A percentile compares a stretch with the other conserved stretches of the same genome.
Evolutionary conservation across 768 basidiomycete genomes (phyloP).

Genomic region (Lactarius quietus): DNA sequence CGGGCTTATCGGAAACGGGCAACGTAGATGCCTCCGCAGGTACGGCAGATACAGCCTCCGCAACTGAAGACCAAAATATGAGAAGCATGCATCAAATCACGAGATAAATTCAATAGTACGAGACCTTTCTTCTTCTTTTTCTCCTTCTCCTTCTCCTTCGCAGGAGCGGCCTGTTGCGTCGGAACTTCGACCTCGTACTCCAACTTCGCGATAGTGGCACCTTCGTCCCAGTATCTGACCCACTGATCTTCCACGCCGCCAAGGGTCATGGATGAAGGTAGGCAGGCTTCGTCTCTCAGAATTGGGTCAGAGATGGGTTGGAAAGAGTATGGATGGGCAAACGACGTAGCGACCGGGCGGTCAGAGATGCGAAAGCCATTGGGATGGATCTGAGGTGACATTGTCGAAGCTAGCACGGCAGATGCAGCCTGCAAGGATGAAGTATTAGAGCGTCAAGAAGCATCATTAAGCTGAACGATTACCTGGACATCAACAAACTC

Average conservation of each 20-base stretch:
- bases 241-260: slow-evolving; percentile 71
- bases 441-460: slow-evolving; percentile 24
- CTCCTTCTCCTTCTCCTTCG: slow-evolving; percentile 65
- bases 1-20: slow-evolving; percentile 76
- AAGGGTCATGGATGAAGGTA: slow-evolving; percentile 60
- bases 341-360: slow-evolving; percentile 85
- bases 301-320: slow-evolving; percentile 73
- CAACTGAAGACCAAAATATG: background rate
- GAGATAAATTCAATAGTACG: background rate
- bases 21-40: slow-evolving; percentile 56
- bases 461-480: slow-evolving; percentile 11
- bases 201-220: slow-evolving; percentile 66
- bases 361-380: slow-evolving; percentile 92
- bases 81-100: background rate
- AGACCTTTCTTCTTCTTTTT: slow-evolving; percentile 58
- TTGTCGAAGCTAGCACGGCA: slow-evolving; percentile 74
- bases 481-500: slow-evolving; percentile 87
- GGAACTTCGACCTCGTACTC: slow-evolving; percentile 77
- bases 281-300: slow-evolving; percentile 71
- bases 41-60: slow-evolving; percentile 5
- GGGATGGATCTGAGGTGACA: slow-evolving; percentile 85
- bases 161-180: slow-evolving; percentile 37
- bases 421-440: slow-evolving; percentile 65
- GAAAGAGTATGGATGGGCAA: slow-evolving; percentile 89
- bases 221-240: slow-evolving; percentile 93